phyloP scores from a whole-genome alignment of 1,284 basidiomycete species.

The Afroboletus lepidellus region DNA sequence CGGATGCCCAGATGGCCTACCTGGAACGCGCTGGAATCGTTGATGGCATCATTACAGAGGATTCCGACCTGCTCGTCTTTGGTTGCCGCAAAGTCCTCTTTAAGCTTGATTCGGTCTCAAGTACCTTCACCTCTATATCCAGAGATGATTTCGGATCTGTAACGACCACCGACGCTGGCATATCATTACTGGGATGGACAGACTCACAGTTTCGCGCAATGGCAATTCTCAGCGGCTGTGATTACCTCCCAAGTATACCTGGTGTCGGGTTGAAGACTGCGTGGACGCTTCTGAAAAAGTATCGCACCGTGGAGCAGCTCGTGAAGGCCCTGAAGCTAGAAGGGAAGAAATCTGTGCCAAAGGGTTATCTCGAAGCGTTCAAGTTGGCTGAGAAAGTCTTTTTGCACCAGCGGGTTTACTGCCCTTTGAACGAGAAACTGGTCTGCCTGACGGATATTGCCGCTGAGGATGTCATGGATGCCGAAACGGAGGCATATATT shows the following conservation, averaged over 20 bases:
- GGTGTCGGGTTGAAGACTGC: slow-evolving; percentile 98
- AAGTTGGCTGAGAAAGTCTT: slow-evolving; percentile 89
- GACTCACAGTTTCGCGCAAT: slow-evolving; percentile 89
- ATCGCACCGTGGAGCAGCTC: slow-evolving; percentile 86
- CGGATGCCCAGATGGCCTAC: slow-evolving; percentile 95
- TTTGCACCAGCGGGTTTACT: slow-evolving; percentile 91
- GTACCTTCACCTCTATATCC: slow-evolving; percentile 79
- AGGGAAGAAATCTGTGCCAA: slow-evolving; percentile 82
- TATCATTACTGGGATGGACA: slow-evolving; percentile 87
- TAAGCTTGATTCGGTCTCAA: slow-evolving; percentile 78
- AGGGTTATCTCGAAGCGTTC: slow-evolving; percentile 73
- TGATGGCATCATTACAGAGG: slow-evolving; percentile 95
- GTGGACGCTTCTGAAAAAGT: slow-evolving; percentile 75
- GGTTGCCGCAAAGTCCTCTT: slow-evolving; percentile 87
- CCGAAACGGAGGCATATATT: slow-evolving; percentile 70
- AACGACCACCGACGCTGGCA: slow-evolving; percentile 50
- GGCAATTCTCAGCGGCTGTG: slow-evolving; percentile 97
- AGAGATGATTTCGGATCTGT: slow-evolving; percentile 76
- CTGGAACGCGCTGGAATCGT: slow-evolving; percentile 84
- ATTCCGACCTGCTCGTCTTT: slow-evolving; percentile 97
- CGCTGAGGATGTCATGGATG: slow-evolving; percentile 51
- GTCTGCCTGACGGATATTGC: slow-evolving; percentile 67
- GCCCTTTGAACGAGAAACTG: slow-evolving; percentile 64
- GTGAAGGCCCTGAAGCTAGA: slow-evolving; percentile 81
- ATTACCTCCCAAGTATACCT: slow-evolving; percentile 92